Conservation (phyloP, 2,329 filamentous ascomycete genomes). For the Lachnellula subtilissima region DNA sequence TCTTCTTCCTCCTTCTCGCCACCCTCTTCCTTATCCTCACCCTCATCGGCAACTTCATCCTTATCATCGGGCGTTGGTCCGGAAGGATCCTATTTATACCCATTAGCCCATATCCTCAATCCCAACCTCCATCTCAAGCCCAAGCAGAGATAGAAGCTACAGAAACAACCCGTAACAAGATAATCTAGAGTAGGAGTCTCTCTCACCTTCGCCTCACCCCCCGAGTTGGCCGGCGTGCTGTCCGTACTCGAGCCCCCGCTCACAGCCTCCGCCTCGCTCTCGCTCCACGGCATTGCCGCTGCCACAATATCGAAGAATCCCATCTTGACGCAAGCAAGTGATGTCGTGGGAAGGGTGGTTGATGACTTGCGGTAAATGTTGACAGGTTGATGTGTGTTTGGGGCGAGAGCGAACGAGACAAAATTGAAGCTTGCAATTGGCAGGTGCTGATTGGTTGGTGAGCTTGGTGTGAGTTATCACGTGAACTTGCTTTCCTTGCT, state of each 20-base stretch:
- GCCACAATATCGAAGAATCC: slow-evolving; percentile 65
- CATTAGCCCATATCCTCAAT: not conserved
- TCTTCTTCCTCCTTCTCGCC: slow-evolving; percentile 39
- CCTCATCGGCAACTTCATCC: slow-evolving; percentile 37
- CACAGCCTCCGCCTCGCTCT: slow-evolving; percentile 57
- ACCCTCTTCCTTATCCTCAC: slow-evolving; percentile 44
- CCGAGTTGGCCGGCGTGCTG: slow-evolving; percentile 37
- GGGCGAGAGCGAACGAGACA: slow-evolving; percentile 9
- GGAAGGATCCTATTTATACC: slow-evolving; percentile 11
- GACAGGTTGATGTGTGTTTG: slow-evolving; percentile 3
- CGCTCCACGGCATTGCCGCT: slow-evolving; percentile 60
- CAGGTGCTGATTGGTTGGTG: slow-evolving; percentile 24
- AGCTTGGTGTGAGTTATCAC: slow-evolving; percentile 1
- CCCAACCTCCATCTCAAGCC: not conserved
- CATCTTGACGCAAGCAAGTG: slow-evolving; percentile 39
- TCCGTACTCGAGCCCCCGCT: slow-evolving; percentile 6
- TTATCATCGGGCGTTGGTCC: slow-evolving; percentile 6
- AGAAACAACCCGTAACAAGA: not conserved
- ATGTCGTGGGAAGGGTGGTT: not conserved
- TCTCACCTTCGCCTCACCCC: slow-evolving; percentile 36
- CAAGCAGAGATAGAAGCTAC: not conserved
- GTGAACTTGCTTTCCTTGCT: not conserved
- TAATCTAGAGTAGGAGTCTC: slow-evolving; percentile 26
- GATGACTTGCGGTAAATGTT: slow-evolving; percentile 1
- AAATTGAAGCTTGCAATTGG: slow-evolving; percentile 22